Conservation (phyloP, 1,284 basidiomycete genomes). For the Apiotrichum sp. region DNA sequence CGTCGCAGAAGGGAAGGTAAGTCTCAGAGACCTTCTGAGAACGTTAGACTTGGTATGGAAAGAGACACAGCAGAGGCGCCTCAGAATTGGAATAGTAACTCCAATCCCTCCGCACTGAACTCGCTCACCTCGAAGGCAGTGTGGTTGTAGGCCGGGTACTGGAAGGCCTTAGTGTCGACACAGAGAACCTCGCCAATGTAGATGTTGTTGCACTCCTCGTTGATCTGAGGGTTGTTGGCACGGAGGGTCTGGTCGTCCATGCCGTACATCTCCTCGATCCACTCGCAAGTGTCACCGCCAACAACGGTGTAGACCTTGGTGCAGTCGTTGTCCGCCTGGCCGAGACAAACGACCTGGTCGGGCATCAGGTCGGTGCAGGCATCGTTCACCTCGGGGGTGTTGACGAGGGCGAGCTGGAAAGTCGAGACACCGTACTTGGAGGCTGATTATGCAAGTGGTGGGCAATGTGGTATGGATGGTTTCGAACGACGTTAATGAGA, state of each 20-base stretch:
- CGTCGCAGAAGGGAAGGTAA: constrained; percentile 35
- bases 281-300: constrained; percentile 44
- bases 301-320: constrained; percentile 45
- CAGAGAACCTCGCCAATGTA: constrained; percentile 49
- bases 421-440: constrained; percentile 45
- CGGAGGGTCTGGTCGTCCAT: constrained; percentile 40
- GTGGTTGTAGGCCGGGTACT: constrained; percentile 40
- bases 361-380: constrained; percentile 45
- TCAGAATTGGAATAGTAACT: neutral
- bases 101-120: too few relatives aligned
- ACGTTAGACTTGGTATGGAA: too few relatives aligned
- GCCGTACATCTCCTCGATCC: constrained; percentile 36
- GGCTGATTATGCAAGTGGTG: constrained; percentile 22
- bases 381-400: constrained; percentile 42
- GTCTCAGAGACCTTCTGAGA: constrained; percentile 35
- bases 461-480: too few relatives aligned
- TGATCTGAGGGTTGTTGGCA: constrained; percentile 48
- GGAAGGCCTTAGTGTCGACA: constrained; percentile 37
- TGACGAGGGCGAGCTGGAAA: constrained; percentile 48
- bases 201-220: constrained; percentile 45
- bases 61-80: neutral
- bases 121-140: constrained; percentile 33
- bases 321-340: constrained; percentile 42
- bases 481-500: too few relatives aligned
- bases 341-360: constrained; percentile 44